Evolutionary conservation across 2,329 filamentous ascomycete genomes (phyloP), one percentile per base, ranked within the genome.

Genomic region (Aureobasidium sp.): DNA sequence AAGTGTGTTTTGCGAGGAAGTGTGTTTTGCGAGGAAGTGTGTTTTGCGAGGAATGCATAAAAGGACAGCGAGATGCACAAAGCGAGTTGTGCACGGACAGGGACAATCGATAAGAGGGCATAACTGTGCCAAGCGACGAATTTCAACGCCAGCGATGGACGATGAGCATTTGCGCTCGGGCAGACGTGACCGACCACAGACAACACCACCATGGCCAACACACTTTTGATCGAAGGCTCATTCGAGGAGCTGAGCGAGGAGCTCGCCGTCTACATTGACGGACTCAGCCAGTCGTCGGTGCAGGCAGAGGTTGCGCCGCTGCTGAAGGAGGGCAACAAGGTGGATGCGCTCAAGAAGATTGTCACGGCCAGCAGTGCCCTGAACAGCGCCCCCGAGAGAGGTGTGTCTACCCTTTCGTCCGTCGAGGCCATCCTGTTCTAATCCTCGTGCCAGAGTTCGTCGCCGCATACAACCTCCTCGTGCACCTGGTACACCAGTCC

Each of bases 231-330:
- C 77, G 94, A 99, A 82, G 94, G 94, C 76, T 85, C 86, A 71
- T 96, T 97, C 77, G 87, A 91, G 76, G 94, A 97, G 80, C 87
- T 97, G 74, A 87, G 89, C 72, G 87, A 90, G 77, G 94, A 99
- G 81, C 89, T 99, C 81, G 91, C 93, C 76, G 89, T 92, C 71
- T 97, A 96, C 79, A 82, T 99, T 75, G 91, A 96, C 77, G 82
- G 87, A 70, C 84, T 92, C 74, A 88, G 89, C 72, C 88, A 90
- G 73, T 71, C 72, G 66, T 77, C 76, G 58, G 72, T 87, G 64
- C 80, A 83, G 70, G 73, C 80, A 68, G 86, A 89, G 69, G 79
- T 94, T 74, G 82, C 87, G 75, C 84, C 89, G 66, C 82, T 93
- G 68, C 79, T 94, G 67, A 73, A 79, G 69, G 74, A 80, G 66